Percentiles rank a stretch among this genome's conserved stretches.
phyloP scores from a whole-genome alignment of 192 early-diverging fungal genomes.

The Jimgerdemannia lactiflua region DNA sequence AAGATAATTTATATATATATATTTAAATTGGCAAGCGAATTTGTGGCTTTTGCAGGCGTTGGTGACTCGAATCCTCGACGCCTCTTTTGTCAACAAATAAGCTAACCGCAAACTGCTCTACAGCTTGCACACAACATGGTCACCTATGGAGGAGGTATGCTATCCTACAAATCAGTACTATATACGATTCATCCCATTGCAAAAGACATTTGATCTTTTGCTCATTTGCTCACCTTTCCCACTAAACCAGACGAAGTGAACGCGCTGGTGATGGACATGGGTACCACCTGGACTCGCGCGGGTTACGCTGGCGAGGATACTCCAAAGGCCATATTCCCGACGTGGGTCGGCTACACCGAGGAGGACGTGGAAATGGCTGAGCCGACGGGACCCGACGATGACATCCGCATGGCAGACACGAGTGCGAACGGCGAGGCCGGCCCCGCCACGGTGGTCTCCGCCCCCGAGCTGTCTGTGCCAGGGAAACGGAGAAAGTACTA shows the following conservation, averaged over 20 bases:
- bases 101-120: not conserved
- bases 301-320: constrained; percentile 98
- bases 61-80: not conserved
- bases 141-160: constrained; percentile 36
- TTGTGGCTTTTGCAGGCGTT: not conserved
- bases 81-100: not conserved
- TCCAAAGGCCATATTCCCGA: constrained; percentile 85
- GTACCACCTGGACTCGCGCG: constrained; percentile 81
- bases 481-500: constrained; percentile 50
- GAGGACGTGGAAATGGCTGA: constrained; percentile 28
- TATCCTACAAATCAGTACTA: not conserved
- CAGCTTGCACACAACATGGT: constrained; percentile 22
- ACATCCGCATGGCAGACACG: constrained; percentile 30
- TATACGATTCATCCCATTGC: not conserved
- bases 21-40: not conserved
- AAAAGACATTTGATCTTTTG: not conserved
- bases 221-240: not conserved
- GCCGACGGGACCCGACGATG: constrained; percentile 33
- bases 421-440: constrained; percentile 3
- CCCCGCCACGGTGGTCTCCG: not conserved
- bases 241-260: constrained; percentile 79
- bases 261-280: constrained; percentile 92
- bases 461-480: not conserved
- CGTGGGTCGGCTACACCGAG: constrained; percentile 68
- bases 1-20: not conserved